Evolutionary conservation across 345 rosid genomes (phyloP), one percentile per base, ranked within the genome.

Genomic region (Lenwebbia sp.): DNA sequence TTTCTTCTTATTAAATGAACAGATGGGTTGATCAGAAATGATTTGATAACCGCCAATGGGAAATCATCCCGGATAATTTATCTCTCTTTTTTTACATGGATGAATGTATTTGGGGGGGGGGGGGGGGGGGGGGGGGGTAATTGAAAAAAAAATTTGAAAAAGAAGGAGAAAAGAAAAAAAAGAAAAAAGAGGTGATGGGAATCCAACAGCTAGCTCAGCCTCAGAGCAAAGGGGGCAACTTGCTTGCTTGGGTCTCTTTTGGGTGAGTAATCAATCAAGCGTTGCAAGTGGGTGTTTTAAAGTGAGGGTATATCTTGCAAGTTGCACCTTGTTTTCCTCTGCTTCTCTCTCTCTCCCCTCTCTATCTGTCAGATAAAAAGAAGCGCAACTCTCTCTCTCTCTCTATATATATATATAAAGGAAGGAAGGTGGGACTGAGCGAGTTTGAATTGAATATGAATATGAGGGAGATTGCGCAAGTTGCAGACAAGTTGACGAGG

Each of bases 331-430:
- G 85, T 44, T 70, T 70, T 70, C 81, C 21, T 70, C 47, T 5
- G 47, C 44, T 22, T 23, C 60, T 22, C 54, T 15, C 28, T 60
- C 82, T 21, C 26, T 51, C 83, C 49, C 54, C 17, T 28, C 58
- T 28, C 33, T 86, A 54, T 56, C 87, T 85, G 76, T 78, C 85
- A 51, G 49, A 23, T 55, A 28, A 78, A 86, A 86, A 82, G 60
- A 86, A 82, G 52, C 33, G 84, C 87, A 86, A 60, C 75, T 86
- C 81, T 82, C 83, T 85, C 82, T 37, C 58, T 56, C 47, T 49
- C 60, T 60, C 28, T 37, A 51, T 51, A 51, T 51, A 51, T 51
- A 51, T 1, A 51, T n/a, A n/a, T n/a, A n/a, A n/a, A 44, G 55
- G 52, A 82, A 13, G 40, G 40, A 25, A 49, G 40, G 55, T 82